Evolutionary conservation across 306 rosid genomes (phyloP).

Genomic region (Glycine tomentella): DNA sequence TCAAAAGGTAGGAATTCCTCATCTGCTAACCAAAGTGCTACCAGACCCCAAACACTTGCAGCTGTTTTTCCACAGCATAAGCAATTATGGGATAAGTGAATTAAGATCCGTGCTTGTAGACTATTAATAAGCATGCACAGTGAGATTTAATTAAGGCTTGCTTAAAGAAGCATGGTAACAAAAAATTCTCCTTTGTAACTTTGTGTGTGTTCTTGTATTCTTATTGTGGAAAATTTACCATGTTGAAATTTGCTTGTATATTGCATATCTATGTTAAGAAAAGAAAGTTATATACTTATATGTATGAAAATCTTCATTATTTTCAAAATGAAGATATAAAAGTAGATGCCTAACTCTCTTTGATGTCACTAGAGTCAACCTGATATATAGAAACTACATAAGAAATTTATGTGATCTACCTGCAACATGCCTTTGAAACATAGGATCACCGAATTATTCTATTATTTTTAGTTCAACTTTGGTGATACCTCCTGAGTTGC

Average conservation of each 20-base stretch:
- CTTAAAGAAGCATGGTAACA: too few relatives aligned
- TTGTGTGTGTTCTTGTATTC: too few relatives aligned
- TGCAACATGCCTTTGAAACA: conserved; percentile 82
- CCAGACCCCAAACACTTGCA: conserved; percentile 79
- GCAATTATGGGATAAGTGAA: not conserved
- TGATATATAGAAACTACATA: conserved; percentile 1
- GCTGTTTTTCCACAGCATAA: conserved; percentile 51
- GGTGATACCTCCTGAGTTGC: conserved; percentile 69
- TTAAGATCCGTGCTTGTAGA: too few relatives aligned
- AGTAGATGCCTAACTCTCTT: not conserved
- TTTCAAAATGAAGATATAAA: not conserved
- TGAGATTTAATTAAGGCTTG: too few relatives aligned
- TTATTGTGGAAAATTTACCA: too few relatives aligned
- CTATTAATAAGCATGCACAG: too few relatives aligned
- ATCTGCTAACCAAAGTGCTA: too few relatives aligned
- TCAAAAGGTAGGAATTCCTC: conserved; percentile 69
- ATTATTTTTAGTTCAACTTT: conserved; percentile 6
- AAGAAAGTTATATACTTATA: not conserved
- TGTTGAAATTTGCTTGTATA: too few relatives aligned
- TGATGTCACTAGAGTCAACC: not conserved
- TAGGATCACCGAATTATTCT: conserved; percentile 66
- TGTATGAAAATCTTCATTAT: not conserved
- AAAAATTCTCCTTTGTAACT: too few relatives aligned
- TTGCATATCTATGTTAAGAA: not conserved
- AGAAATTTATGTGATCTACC: conserved; percentile 51